Base-by-base conservation (phyloP, 169 alveolate genomes). In the Eimeria sp. region DNA sequence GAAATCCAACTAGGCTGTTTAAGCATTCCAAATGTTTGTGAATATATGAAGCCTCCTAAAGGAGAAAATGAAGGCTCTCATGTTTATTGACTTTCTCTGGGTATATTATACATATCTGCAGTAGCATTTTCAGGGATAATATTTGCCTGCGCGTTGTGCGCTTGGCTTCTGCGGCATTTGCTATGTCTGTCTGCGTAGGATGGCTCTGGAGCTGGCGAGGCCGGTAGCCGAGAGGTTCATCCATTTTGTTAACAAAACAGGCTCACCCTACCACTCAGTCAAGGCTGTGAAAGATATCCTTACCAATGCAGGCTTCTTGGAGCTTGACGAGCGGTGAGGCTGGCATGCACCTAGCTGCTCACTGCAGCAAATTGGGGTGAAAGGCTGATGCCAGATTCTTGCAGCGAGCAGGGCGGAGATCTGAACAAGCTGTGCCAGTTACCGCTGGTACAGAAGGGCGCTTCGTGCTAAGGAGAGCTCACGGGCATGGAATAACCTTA, bases 371-470 rank as follows among this genome's bases (percentile, higher is more conserved):
- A 30, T 10, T n/a, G 58, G 34, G 11, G 63, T 43, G 43, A 25
- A 25, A 43, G 1, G 45, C 65, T 43, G 43, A 27, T 45, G 61
- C 65, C 45, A 40, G 40, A 18, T 14, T 34, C 0, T 61, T 25
- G 47, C 63, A 49, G 20, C 40, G 14, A 25, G 61, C 57, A 22
- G 4, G 49, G 5, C 18, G 18, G 20, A 14, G 30, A 61, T 61
- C 61, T 45, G 87, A 14, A 88, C 98, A 34, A 97, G 98, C 93
- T 95, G 98, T n/a, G 98, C 99, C 30, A 99, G 99, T 13, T 96
- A 97, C 65, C 95, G 99, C 34, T 95, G 97, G 20, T 70, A 94
- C 75, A 97, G 96, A 40, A 96, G 97, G 75, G 98, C 98, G 86
- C 98, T 98, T n/a, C 94, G 16, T 45, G 30, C 54, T 9, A 57